Conservation (phyloP, 1,284 basidiomycete species). For the Boletus austroedulis region DNA sequence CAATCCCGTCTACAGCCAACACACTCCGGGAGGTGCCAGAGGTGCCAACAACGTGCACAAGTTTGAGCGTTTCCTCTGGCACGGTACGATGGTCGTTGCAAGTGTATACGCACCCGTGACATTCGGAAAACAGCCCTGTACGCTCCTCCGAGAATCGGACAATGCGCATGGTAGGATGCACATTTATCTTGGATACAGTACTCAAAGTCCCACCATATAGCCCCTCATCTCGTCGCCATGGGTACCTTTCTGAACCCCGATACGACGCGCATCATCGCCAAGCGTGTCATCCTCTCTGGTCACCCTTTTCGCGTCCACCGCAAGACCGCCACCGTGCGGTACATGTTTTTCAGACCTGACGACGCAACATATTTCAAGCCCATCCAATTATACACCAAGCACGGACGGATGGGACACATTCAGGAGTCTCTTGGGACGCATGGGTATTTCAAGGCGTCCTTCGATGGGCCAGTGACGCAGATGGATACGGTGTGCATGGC, state of each 20-base stretch:
- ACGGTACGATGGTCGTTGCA: slow-evolving; percentile 77
- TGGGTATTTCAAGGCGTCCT: slow-evolving; percentile 97
- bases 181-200: neutral
- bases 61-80: slow-evolving; percentile 89
- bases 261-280: slow-evolving; percentile 89
- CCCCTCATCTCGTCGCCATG: slow-evolving; percentile 85
- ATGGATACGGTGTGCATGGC: slow-evolving; percentile 96
- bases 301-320: slow-evolving; percentile 98
- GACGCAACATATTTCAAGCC: slow-evolving; percentile 95
- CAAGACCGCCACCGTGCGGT: slow-evolving; percentile 95
- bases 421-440: slow-evolving; percentile 95
- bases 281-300: slow-evolving; percentile 90
- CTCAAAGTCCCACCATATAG: slow-evolving; percentile 36
- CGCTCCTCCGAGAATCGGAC: slow-evolving; percentile 64
- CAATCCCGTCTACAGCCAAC: slow-evolving; percentile 90
- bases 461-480: slow-evolving; percentile 92
- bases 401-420: slow-evolving; percentile 90
- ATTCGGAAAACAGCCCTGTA: slow-evolving; percentile 83
- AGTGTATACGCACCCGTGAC: slow-evolving; percentile 88
- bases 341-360: slow-evolving; percentile 97
- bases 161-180: slow-evolving; percentile 56
- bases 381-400: slow-evolving; percentile 90
- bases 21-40: slow-evolving; percentile 84
- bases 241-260: slow-evolving; percentile 88
- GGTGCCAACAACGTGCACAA: slow-evolving; percentile 98